A percentile compares a stretch with the other conserved stretches of the same genome.
Conservation (phyloP, 768 basidiomycete genomes). For the Boletus patriciae region DNA sequence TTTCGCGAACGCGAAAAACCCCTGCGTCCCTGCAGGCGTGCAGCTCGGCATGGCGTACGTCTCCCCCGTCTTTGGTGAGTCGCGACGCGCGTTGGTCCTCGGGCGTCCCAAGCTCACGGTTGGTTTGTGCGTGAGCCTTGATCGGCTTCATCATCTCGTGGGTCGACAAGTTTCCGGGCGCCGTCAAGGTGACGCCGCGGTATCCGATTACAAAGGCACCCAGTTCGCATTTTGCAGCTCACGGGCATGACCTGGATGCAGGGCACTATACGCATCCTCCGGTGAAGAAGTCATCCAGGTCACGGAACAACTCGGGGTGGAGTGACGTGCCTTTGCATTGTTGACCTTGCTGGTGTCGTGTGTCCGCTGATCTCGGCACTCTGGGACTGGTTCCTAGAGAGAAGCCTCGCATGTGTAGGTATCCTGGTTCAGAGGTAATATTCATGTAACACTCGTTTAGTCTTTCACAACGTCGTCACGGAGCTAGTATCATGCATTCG, state of each 20-base stretch:
- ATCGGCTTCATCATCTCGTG: constrained; percentile 25
- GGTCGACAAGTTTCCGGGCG: constrained; percentile 31
- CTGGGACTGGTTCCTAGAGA: constrained; percentile 19
- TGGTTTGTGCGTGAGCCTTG: constrained; percentile 13
- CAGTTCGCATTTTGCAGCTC: constrained; percentile 28
- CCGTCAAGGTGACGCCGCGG: constrained; percentile 23
- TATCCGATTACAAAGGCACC: constrained; percentile 33
- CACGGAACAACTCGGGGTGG: constrained; percentile 22
- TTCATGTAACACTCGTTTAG: constrained; percentile 10
- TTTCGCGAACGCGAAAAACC: constrained; percentile 21
- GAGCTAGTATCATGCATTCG: constrained; percentile 15
- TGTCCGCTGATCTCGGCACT: background rate
- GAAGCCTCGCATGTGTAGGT: background rate
- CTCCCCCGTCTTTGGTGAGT: constrained; percentile 29
- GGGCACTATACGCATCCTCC: constrained; percentile 16
- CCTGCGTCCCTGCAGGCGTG: constrained; percentile 23
- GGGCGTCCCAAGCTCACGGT: background rate
- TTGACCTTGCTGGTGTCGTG: background rate
- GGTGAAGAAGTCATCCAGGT: constrained; percentile 1
- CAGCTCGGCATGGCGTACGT: constrained; percentile 34
- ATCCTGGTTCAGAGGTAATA: background rate
- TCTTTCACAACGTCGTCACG: background rate
- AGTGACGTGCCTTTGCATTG: constrained; percentile 22
- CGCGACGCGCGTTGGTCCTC: background rate
- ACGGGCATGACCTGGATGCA: constrained; percentile 26